A percentile compares a stretch with the other conserved stretches of the same genome.
Evolutionary conservation across 345 rosid species (phyloP).

Genomic region (Zanthoxylum bungeanum): DNA sequence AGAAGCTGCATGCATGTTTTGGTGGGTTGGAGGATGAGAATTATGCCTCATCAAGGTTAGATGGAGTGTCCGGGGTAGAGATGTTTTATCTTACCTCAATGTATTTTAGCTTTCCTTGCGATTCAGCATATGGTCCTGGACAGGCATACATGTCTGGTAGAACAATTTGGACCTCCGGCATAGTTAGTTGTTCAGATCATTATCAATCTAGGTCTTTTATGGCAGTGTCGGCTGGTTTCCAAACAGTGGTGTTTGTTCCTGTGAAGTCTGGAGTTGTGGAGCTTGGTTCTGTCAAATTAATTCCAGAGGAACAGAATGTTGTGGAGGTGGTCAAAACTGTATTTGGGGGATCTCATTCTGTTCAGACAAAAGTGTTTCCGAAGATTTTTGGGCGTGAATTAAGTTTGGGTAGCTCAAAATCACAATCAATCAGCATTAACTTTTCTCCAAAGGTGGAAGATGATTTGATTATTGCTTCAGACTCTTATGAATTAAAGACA

Average conservation of each 20-base stretch:
- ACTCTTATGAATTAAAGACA: slow-evolving; percentile 48
- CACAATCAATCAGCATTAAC: slow-evolving; percentile 65
- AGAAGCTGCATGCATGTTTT: slow-evolving; percentile 57
- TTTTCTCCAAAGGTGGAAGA: slow-evolving; percentile 90
- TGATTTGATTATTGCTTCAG: slow-evolving; percentile 61
- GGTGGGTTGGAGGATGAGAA: slow-evolving; percentile 39
- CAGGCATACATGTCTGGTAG: slow-evolving; percentile 54
- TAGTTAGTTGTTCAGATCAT: slow-evolving; percentile 48
- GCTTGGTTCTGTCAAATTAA: slow-evolving; percentile 54
- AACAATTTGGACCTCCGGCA: slow-evolving; percentile 64
- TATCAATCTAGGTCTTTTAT: slow-evolving; percentile 64
- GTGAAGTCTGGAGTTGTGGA: slow-evolving; percentile 76
- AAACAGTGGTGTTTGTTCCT: slow-evolving; percentile 69
- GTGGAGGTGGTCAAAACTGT: slow-evolving; percentile 56
- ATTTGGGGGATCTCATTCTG: slow-evolving; percentile 55
- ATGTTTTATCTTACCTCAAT: slow-evolving; percentile 70
- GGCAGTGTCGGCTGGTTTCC: slow-evolving; percentile 74
- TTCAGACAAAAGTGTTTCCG: slow-evolving; percentile 57
- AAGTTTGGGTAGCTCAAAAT: too few relatives aligned
- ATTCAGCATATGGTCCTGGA: slow-evolving; percentile 53
- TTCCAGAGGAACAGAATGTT: slow-evolving; percentile 57
- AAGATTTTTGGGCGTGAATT: slow-evolving; percentile 86
- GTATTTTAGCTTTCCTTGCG: slow-evolving; percentile 59
- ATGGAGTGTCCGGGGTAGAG: slow-evolving; percentile 58
- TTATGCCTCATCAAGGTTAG: slow-evolving; percentile 36